These are phyloP conservation scores for Mrakia blollopis DNA, from an alignment of 768 basidiomycete species.

Conservation along the genomic window DNA sequence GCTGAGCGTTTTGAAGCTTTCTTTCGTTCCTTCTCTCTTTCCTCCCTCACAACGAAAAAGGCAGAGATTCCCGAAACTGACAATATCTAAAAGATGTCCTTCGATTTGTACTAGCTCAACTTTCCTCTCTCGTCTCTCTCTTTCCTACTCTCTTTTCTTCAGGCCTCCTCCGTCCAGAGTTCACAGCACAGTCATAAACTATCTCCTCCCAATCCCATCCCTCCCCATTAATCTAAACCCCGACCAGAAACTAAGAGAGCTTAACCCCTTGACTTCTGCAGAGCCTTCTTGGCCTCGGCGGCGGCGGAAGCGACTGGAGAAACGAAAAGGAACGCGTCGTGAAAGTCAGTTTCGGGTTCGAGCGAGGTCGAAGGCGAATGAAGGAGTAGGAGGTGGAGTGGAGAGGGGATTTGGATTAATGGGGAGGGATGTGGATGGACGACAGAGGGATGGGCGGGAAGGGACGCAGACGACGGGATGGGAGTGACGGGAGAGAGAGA, in stretches of 20 bases:
- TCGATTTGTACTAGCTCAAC: no score
- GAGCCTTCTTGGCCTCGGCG: constrained; percentile 30
- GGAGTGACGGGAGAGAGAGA: background rate
- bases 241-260: no score
- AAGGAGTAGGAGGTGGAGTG: no score
- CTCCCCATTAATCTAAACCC: background rate
- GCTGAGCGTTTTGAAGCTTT: no score
- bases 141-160: background rate
- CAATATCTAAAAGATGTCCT: no score
- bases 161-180: background rate
- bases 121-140: background rate
- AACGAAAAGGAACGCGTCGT: no score
- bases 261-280: constrained; percentile 24
- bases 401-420: no score
- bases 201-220: background rate
- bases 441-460: background rate
- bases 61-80: no score
- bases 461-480: background rate
- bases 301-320: constrained; percentile 19
- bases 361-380: background rate
- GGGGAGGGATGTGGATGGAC: no score
- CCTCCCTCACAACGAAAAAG: no score
- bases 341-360: background rate
- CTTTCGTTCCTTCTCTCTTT: no score
- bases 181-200: background rate